Evolutionary conservation across 2,329 filamentous ascomycete species (phyloP).

Genomic region (Ilyonectria robusta): DNA sequence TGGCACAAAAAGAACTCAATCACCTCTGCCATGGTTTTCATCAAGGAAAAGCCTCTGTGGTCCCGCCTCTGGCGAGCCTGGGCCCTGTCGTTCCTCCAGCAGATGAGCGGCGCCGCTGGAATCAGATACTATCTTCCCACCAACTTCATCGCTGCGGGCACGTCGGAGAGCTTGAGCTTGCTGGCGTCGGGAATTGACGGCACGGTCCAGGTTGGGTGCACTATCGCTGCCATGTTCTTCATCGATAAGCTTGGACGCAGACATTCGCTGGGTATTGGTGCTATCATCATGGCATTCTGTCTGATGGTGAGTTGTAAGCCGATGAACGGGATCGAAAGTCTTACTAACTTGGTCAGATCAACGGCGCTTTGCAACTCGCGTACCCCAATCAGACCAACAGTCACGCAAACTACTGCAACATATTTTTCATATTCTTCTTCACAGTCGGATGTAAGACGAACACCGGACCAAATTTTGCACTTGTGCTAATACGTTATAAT

Average conservation of each 20-base stretch:
- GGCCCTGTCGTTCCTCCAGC: conserved; percentile 71
- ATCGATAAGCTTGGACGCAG: conserved; percentile 68
- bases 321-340: neutral
- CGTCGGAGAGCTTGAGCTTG: conserved; percentile 63
- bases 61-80: conserved; percentile 70
- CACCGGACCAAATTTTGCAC: no score
- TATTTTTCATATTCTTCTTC: conserved; percentile 71
- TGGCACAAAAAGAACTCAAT: conserved; percentile 41
- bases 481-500: neutral
- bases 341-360: conserved; percentile 57
- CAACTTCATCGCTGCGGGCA: conserved; percentile 65
- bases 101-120: conserved; percentile 70
- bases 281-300: conserved; percentile 66
- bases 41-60: conserved; percentile 63
- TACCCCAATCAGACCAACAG: conserved; percentile 66
- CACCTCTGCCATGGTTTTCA: conserved; percentile 56
- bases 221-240: conserved; percentile 69
- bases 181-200: conserved; percentile 70
- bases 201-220: conserved; percentile 70
- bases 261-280: conserved; percentile 63
- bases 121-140: conserved; percentile 74
- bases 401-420: conserved; percentile 64
- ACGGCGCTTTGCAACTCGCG: conserved; percentile 65
- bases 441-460: conserved; percentile 61
- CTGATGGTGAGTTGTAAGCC: conserved; percentile 62